A percentile compares a stretch with the other conserved stretches of the same genome.
Evolutionary conservation across 768 basidiomycete species (phyloP).

Genomic region (Boletus huronensis): DNA sequence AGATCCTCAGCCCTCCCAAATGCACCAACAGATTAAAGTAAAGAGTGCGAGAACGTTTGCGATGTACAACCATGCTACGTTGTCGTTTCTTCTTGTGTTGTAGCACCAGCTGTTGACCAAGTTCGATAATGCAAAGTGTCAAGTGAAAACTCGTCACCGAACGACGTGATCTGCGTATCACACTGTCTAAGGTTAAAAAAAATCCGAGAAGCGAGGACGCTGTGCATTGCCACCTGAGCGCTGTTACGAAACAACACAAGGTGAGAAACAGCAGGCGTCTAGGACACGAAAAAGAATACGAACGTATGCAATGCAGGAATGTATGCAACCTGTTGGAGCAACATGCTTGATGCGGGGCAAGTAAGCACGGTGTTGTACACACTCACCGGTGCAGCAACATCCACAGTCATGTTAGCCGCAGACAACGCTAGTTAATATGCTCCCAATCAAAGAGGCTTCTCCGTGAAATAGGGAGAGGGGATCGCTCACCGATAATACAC

Average conservation of each 20-base stretch:
- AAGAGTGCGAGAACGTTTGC: too few relatives aligned
- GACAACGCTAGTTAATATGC: constrained; percentile 9
- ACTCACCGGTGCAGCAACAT: constrained; percentile 19
- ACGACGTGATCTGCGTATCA: too few relatives aligned
- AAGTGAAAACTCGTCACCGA: background rate
- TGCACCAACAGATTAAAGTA: background rate
- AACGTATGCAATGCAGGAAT: constrained; percentile 21
- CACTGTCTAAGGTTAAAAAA: too few relatives aligned
- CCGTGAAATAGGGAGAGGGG: background rate
- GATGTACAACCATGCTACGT: background rate
- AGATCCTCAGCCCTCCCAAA: too few relatives aligned
- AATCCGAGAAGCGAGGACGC: too few relatives aligned
- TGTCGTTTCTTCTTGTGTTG: background rate
- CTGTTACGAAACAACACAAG: too few relatives aligned
- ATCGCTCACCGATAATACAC: constrained; percentile 17
- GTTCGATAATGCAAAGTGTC: background rate
- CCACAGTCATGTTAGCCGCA: constrained; percentile 10
- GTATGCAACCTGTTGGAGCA: constrained; percentile 6
- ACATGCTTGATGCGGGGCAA: background rate
- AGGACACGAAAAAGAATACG: constrained; percentile 1
- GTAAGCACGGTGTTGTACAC: too few relatives aligned
- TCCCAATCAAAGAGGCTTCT: background rate
- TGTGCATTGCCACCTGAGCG: too few relatives aligned
- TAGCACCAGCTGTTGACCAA: background rate
- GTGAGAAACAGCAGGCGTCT: background rate